Base-by-base conservation (phyloP, 2,329 filamentous ascomycete species). In the Penicillium capsulatum region DNA sequence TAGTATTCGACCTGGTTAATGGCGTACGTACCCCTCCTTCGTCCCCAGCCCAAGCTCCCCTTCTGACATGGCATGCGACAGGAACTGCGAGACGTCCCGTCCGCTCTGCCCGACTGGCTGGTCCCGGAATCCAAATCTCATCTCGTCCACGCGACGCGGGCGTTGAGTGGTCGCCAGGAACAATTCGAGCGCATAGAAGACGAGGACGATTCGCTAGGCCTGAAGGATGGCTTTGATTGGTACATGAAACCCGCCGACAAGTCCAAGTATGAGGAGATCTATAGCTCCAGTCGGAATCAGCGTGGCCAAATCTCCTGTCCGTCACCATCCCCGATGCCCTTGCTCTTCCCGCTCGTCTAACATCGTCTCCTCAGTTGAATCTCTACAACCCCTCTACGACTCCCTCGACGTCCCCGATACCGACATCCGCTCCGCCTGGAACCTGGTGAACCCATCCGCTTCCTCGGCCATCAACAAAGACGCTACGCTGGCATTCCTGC, bases 201-300 rank as follows among this genome's bases (percentile, higher is more conserved):
- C 32, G 76, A 94, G 44, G 80, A 83, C 50, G 90, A 95, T 54
- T 81, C 83, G 3, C 80, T 81, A 1, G 89, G 89, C 1, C 73
- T 98, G 47, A 94, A 94, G 64, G 89, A 96, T 66, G 91, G 91
- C 9, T 98, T 98, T 66, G 92, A 98, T 65, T 98, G 92, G 92
- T 98, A 98, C 71, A 98, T 98, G 88, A 89, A 81, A 44, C 92
- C 92, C 0, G 68, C 74, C 19, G 90, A 98, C 69, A 94, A 94
- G 69, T 63, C 80, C 50, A 97, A 96, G 68, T 98, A 98, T 70
- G 89, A 96, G 67, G 87, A 91, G 56, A 98, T 98, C 67, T 98
- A 97, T 69, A 85, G 84, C 50, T 89, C 94, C 57, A 94, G 89
- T 69, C 80, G 89, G 45, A 86, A 94, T 65, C 80, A 83, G 63